These are phyloP conservation scores for Tagetes erecta DNA, from an alignment of 129 eudicot genomes.

Conservation along the genomic window DNA sequence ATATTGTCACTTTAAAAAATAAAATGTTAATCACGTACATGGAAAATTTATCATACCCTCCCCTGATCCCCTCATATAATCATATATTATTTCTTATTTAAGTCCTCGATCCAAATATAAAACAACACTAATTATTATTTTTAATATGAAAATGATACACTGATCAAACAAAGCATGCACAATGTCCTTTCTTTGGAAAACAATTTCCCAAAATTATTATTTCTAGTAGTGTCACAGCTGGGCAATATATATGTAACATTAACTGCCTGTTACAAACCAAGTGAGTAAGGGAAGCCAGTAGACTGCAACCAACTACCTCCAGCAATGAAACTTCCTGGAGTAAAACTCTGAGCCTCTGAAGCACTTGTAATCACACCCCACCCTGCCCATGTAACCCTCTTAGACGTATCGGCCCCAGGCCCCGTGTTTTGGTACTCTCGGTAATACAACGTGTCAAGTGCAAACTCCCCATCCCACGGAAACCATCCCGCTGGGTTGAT, in stretches of 20 bases:
- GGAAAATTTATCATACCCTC: too few species aligned
- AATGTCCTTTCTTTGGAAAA: neutral
- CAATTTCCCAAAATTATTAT: neutral
- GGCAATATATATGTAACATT: too few species aligned
- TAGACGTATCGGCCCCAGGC: neutral
- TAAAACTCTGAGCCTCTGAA: neutral
- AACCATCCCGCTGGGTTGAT: conserved; percentile 10
- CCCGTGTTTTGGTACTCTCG: conserved; percentile 9
- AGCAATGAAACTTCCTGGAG: conserved; percentile 5
- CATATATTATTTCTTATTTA: neutral
- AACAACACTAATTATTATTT: neutral
- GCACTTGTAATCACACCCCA: conserved; percentile 13
- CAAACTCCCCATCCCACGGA: conserved; percentile 17
- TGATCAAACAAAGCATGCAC: neutral
- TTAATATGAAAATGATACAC: neutral
- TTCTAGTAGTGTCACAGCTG: too few species aligned
- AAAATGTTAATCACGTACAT: too few species aligned
- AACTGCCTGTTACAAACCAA: neutral
- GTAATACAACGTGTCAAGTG: conserved; percentile 1
- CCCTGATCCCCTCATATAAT: too few species aligned
- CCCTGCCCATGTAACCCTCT: conserved; percentile 3
- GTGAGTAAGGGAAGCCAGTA: conserved; percentile 11
- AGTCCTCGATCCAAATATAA: neutral
- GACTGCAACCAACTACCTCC: conserved; percentile 8
- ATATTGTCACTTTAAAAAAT: too few species aligned